phyloP scores from a whole-genome alignment of 805 yeast species.

The Starmerella davenportii region DNA sequence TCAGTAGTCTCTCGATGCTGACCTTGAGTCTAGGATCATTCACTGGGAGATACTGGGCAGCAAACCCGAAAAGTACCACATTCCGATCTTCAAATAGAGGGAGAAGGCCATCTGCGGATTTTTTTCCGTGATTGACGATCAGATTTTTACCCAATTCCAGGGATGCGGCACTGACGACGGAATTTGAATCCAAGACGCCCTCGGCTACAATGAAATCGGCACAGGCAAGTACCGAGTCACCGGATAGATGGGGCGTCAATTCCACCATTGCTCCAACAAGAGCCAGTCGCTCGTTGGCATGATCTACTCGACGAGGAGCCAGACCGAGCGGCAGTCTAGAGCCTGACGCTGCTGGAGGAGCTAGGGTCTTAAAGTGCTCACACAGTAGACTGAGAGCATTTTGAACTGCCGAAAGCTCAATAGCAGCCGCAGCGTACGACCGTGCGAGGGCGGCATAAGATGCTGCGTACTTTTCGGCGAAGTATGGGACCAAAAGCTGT shows the following conservation, averaged over 20 bases:
- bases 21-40: conserved; percentile 45
- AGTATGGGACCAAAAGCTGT: conserved; percentile 29
- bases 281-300: conserved; percentile 76
- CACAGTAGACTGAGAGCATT: conserved; percentile 31
- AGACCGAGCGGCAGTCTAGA: conserved; percentile 70
- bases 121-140: conserved; percentile 46
- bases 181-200: conserved; percentile 55
- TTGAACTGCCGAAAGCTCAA: conserved; percentile 14
- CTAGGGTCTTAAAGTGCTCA: conserved; percentile 39
- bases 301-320: conserved; percentile 46
- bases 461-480: conserved; percentile 26
- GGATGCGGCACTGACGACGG: conserved; percentile 31
- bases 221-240: conserved; percentile 9
- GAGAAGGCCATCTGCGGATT: conserved; percentile 52
- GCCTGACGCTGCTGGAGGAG: conserved; percentile 19
- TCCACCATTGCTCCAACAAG: conserved; percentile 49
- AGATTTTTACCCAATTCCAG: conserved; percentile 77
- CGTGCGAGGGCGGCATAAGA: conserved; percentile 59
- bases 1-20: conserved; percentile 51
- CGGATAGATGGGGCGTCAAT: conserved; percentile 31
- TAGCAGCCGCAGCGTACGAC: conserved; percentile 35
- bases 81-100: conserved; percentile 53
- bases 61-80: conserved; percentile 74
- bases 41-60: conserved; percentile 63
- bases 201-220: conserved; percentile 31